phyloP scores from a whole-genome alignment of 257 asterid species.

The Coffea canephora region DNA sequence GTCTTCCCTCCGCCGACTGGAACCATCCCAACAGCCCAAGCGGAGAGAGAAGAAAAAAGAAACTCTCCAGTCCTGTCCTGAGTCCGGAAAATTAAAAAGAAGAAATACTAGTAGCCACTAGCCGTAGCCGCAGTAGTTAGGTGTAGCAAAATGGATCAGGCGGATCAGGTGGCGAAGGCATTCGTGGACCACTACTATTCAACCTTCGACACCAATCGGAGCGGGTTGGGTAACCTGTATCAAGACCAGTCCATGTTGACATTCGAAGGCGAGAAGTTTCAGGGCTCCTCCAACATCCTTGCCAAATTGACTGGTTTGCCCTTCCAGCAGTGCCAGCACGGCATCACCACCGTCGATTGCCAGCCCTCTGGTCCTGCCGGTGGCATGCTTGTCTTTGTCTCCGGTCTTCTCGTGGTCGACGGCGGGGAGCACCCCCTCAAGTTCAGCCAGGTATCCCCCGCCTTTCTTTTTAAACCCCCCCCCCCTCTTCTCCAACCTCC shows the following conservation, averaged over 20 bases:
- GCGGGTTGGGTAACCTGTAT: conserved; percentile 34
- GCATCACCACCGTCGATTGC: conserved; percentile 41
- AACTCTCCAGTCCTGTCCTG: too few species aligned
- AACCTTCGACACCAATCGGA: conserved; percentile 39
- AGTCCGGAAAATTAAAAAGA: background rate
- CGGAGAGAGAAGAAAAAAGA: too few species aligned
- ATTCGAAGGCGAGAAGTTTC: conserved; percentile 47
- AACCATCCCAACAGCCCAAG: too few species aligned
- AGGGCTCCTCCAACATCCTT: conserved; percentile 36
- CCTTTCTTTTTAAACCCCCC: too few species aligned
- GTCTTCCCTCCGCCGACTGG: too few species aligned
- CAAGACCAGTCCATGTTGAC: conserved; percentile 46
- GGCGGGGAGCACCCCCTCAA: conserved; percentile 54
- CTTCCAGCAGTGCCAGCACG: conserved; percentile 50
- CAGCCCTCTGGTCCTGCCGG: conserved; percentile 52
- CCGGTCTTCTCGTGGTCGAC: conserved; percentile 39
- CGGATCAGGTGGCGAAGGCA: conserved; percentile 45
- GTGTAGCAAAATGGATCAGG: conserved; percentile 29
- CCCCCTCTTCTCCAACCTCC: too few species aligned
- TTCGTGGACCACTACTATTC: conserved; percentile 53
- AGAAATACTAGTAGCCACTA: too few species aligned
- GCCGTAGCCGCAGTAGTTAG: too few species aligned
- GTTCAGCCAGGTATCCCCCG: conserved; percentile 23
- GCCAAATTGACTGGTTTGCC: conserved; percentile 39
- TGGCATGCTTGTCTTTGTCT: conserved; percentile 48